These are phyloP conservation scores for Sodiomyces alkalinus DNA, from an alignment of 2,329 filamentous ascomycete species.

Conservation along the genomic window DNA sequence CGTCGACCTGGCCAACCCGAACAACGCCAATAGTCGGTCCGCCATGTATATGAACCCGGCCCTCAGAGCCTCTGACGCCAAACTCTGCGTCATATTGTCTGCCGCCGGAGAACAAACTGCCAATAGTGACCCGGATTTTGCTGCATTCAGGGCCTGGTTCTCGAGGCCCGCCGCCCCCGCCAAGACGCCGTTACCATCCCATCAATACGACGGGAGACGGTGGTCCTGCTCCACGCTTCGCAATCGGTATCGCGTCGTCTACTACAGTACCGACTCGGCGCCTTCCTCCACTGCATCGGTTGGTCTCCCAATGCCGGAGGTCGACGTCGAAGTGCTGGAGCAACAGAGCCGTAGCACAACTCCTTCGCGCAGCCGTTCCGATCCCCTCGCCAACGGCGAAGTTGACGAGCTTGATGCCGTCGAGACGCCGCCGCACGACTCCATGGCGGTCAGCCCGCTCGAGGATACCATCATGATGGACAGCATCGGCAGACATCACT, in stretches of 20 bases:
- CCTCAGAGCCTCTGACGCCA: conserved; percentile 38
- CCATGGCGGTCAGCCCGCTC: conserved; percentile 2
- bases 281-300: too few relatives aligned
- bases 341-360: conserved; percentile 20
- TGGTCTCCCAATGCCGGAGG: conserved; percentile 21
- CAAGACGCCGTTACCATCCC: too few relatives aligned
- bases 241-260: conserved; percentile 53
- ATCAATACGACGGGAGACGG: conserved; percentile 45
- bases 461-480: conserved; percentile 9
- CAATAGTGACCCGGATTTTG: conserved; percentile 29
- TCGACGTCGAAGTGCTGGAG: conserved; percentile 18
- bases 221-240: conserved; percentile 61
- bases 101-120: conserved; percentile 28
- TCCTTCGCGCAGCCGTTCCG: conserved; percentile 14
- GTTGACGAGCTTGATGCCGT: conserved; percentile 21
- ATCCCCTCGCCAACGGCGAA: conserved; percentile 17
- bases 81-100: conserved; percentile 42
- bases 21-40: conserved; percentile 36
- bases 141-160: conserved; percentile 55
- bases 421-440: conserved; percentile 3
- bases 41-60: conserved; percentile 54
- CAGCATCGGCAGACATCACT: conserved; percentile 18
- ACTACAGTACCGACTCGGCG: conserved; percentile 29
- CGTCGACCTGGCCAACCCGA: conserved; percentile 46
- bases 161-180: too few relatives aligned